Conservation (phyloP, 1,139 yeast genomes). For the Yamadazyma jaroonii region DNA sequence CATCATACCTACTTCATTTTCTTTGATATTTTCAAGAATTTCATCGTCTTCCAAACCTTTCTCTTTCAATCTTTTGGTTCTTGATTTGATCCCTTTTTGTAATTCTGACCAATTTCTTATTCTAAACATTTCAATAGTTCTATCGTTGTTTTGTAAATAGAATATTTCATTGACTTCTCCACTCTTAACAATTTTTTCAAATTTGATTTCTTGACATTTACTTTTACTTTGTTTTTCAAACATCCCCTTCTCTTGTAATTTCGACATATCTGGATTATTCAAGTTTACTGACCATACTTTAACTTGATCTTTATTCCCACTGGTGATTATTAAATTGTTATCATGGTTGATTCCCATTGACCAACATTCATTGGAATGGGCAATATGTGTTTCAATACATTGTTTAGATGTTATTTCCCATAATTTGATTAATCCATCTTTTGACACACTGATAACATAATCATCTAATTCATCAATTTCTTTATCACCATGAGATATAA, state of each 20-base stretch:
- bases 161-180: conserved; percentile 54
- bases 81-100: conserved; percentile 70
- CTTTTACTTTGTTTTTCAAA: conserved; percentile 79
- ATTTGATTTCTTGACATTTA: conserved; percentile 63
- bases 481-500: conserved; percentile 34
- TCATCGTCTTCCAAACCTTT: conserved; percentile 65
- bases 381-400: conserved; percentile 91
- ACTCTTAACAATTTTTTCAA: conserved; percentile 32
- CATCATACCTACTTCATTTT: conserved; percentile 56
- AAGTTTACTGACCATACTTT: conserved; percentile 78
- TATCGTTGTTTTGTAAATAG: conserved; percentile 73
- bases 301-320: conserved; percentile 78
- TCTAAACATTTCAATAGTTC: conserved; percentile 79
- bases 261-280: conserved; percentile 46
- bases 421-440: conserved; percentile 85
- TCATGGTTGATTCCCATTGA: conserved; percentile 50
- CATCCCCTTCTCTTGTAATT: conserved; percentile 60
- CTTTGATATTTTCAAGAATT: conserved; percentile 49
- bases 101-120: conserved; percentile 77
- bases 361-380: conserved; percentile 95
- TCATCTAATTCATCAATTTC: conserved; percentile 56
- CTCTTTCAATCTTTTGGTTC: conserved; percentile 75
- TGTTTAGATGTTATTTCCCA: conserved; percentile 93
- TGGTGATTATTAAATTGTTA: conserved; percentile 54
- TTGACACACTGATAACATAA: conserved; percentile 73